phyloP scores from a whole-genome alignment of 495 filamentous ascomycete genomes.

The Tuber magnatum region DNA sequence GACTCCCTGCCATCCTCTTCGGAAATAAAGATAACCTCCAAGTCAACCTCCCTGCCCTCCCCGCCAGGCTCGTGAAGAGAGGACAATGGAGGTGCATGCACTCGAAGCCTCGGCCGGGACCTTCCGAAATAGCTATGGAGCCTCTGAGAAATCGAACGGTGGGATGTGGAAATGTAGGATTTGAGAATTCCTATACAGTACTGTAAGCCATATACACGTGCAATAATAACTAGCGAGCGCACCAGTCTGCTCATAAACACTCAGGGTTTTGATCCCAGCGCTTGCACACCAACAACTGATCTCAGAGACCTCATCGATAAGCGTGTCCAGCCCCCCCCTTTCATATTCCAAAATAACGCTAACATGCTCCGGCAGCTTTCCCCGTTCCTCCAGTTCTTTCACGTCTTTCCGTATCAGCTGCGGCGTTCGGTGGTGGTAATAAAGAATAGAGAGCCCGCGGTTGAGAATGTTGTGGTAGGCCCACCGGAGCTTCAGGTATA shows the following conservation, averaged over 20 bases:
- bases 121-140: conserved; percentile 77
- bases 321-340: conserved; percentile 62
- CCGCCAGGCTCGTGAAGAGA: conserved; percentile 39
- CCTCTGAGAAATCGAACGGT: conserved; percentile 63
- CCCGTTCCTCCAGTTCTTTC: conserved; percentile 52
- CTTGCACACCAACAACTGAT: conserved; percentile 85
- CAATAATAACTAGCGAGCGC: conserved; percentile 24
- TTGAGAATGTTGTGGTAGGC: conserved; percentile 69
- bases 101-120: conserved; percentile 57
- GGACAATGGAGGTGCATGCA: conserved; percentile 68
- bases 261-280: conserved; percentile 74
- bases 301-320: conserved; percentile 85
- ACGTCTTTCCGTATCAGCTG: conserved; percentile 86
- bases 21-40: conserved; percentile 80
- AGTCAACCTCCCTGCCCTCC: conserved; percentile 38
- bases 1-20: conserved; percentile 85
- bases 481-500: conserved; percentile 74
- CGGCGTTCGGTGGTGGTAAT: conserved; percentile 89
- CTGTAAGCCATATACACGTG: conserved; percentile 9
- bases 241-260: conserved; percentile 89
- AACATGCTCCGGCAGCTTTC: conserved; percentile 65
- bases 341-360: conserved; percentile 77
- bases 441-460: conserved; percentile 67
- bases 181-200: conserved; percentile 66
- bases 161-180: conserved; percentile 67